These are phyloP conservation scores for Eucalyptus polyanthemos DNA, from an alignment of 345 rosid genomes.

Conservation along the genomic window DNA sequence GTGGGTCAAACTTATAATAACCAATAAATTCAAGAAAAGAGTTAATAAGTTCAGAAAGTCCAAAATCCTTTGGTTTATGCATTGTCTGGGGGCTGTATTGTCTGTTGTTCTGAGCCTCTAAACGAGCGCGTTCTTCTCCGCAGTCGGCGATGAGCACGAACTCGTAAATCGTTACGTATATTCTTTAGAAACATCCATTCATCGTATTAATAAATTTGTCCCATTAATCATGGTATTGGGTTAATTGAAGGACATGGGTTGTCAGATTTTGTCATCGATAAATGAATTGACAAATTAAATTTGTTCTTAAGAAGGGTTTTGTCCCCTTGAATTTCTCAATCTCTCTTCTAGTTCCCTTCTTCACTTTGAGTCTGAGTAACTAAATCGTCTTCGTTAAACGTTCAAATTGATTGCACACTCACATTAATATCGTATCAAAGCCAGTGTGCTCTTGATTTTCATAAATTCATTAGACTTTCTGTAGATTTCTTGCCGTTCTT, in stretches of 20 bases:
- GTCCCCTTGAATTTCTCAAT: neutral
- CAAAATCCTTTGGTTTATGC: neutral
- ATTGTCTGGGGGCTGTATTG: neutral
- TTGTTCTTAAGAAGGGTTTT: neutral
- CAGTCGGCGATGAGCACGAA: neutral
- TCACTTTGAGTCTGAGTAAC: neutral
- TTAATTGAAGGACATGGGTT: neutral
- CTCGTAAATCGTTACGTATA: neutral
- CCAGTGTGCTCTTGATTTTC: neutral
- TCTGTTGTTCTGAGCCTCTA: neutral
- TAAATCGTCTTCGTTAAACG: neutral
- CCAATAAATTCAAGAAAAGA: neutral
- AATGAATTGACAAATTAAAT: neutral
- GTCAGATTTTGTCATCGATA: neutral
- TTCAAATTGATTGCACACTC: neutral
- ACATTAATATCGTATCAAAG: neutral
- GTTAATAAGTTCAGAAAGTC: neutral
- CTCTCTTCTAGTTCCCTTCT: neutral
- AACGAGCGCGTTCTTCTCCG: neutral
- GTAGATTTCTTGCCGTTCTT: neutral
- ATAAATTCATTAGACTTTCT: neutral
- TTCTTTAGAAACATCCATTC: constrained; percentile 24
- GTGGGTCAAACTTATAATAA: neutral
- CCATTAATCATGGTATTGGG: neutral
- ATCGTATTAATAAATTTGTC: neutral